Evolutionary conservation across 768 basidiomycete genomes (phyloP).

Genomic region (Chalciporus chontae): DNA sequence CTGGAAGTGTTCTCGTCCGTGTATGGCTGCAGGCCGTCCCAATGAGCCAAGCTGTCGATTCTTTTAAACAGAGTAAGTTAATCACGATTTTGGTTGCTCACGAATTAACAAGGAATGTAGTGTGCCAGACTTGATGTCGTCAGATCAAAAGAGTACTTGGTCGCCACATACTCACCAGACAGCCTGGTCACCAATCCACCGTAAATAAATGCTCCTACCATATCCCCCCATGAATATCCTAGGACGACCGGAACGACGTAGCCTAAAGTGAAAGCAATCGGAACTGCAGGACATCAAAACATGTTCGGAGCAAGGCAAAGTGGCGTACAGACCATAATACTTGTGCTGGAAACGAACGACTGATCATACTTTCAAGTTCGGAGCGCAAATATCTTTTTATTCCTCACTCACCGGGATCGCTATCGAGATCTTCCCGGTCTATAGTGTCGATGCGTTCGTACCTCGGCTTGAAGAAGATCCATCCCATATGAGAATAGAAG

Average conservation of each 20-base stretch:
- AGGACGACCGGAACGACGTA: slow-evolving; percentile 54
- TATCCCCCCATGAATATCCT: slow-evolving; percentile 59
- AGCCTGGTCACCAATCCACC: slow-evolving; percentile 63
- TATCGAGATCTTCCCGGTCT: slow-evolving; percentile 64
- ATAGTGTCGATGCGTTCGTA: slow-evolving; percentile 62
- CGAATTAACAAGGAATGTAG: slow-evolving; percentile 71
- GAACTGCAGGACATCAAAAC: slow-evolving; percentile 37
- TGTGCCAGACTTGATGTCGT: slow-evolving; percentile 53
- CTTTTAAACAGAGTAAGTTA: neutral
- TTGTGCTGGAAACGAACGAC: slow-evolving; percentile 71
- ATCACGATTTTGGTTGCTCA: slow-evolving; percentile 30
- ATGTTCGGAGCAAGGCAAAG: neutral
- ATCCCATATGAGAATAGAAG: slow-evolving; percentile 77
- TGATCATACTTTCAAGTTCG: slow-evolving; percentile 19
- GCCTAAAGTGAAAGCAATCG: slow-evolving; percentile 56
- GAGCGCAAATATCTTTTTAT: neutral
- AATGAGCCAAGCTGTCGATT: slow-evolving; percentile 61
- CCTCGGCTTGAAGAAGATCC: slow-evolving; percentile 77
- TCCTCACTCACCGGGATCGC: slow-evolving; percentile 58
- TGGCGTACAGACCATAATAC: slow-evolving; percentile 48
- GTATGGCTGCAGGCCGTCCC: slow-evolving; percentile 78
- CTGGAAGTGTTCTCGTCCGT: slow-evolving; percentile 77
- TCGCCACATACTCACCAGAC: slow-evolving; percentile 40
- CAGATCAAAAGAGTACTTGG: neutral
- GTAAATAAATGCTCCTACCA: slow-evolving; percentile 67